Evolutionary conservation across 140 eudicot species (phyloP).

Genomic region (Oenanthe javanica): DNA sequence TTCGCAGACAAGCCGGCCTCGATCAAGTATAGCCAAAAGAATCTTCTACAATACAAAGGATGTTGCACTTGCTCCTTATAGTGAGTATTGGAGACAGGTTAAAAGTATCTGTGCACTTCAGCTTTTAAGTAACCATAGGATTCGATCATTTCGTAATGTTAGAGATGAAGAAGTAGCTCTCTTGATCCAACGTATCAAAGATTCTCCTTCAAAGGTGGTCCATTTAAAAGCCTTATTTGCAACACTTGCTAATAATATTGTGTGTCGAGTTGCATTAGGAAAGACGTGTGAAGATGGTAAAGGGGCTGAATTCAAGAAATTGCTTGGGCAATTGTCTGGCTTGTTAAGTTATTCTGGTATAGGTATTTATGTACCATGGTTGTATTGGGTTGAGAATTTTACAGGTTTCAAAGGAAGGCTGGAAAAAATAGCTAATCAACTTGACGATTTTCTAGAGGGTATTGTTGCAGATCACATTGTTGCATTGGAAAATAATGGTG

Average conservation of each 20-base stretch:
- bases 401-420: constrained; percentile 30
- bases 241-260: constrained; percentile 16
- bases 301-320: constrained; percentile 20
- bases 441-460: constrained; percentile 34
- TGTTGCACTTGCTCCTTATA: constrained; percentile 20
- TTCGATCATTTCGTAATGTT: constrained; percentile 22
- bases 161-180: constrained; percentile 23
- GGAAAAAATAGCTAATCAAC: constrained; percentile 22
- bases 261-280: constrained; percentile 9
- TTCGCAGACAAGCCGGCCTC: constrained; percentile 15
- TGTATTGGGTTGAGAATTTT: constrained; percentile 24
- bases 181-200: constrained; percentile 17
- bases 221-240: constrained; percentile 20
- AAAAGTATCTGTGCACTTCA: constrained; percentile 20
- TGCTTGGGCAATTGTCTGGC: constrained; percentile 23
- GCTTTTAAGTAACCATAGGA: constrained; percentile 22
- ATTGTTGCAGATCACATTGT: constrained; percentile 30
- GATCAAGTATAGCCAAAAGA: not conserved
- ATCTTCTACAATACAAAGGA: constrained; percentile 21
- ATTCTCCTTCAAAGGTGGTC: not conserved
- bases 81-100: constrained; percentile 30
- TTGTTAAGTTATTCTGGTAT: too few species aligned
- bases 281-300: constrained; percentile 13
- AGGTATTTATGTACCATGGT: too few species aligned
- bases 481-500: not conserved